A percentile compares a stretch with the other conserved stretches of the same genome.
These are phyloP conservation scores for Lactifluus echinatus DNA, from an alignment of 768 basidiomycete genomes.

Conservation along the genomic window DNA sequence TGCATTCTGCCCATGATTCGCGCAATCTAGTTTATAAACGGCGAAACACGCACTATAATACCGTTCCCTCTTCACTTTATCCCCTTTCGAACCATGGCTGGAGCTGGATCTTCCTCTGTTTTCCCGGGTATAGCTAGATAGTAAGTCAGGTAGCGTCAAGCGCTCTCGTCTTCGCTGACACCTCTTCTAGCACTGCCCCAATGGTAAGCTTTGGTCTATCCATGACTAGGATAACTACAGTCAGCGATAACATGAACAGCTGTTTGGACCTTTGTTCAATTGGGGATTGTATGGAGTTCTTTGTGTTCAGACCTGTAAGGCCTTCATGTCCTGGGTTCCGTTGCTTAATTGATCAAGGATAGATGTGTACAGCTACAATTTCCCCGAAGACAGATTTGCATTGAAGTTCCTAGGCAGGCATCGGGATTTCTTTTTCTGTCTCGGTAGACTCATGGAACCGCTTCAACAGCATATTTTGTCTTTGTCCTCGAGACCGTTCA, in stretches of 20 bases:
- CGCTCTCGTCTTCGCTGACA: neutral
- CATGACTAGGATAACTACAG: neutral
- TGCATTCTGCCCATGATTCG: too few relatives aligned
- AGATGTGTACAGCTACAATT: constrained; percentile 10
- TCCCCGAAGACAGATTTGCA: neutral
- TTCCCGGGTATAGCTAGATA: neutral
- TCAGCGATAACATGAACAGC: neutral
- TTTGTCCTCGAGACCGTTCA: constrained; percentile 4
- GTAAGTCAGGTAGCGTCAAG: neutral
- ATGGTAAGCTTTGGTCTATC: neutral
- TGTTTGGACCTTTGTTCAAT: neutral
- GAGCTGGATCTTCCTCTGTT: too few relatives aligned
- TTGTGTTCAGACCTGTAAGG: neutral
- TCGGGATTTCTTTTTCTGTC: neutral
- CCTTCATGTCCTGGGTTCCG: too few relatives aligned
- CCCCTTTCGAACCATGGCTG: neutral
- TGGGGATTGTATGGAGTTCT: neutral
- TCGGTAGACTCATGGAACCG: neutral
- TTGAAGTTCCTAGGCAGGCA: constrained; percentile 2
- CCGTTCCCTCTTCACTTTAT: too few relatives aligned
- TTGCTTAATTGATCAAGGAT: neutral
- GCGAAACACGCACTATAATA: too few relatives aligned
- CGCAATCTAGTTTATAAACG: too few relatives aligned
- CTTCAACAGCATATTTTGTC: neutral
- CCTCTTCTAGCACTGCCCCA: neutral